A percentile compares a stretch with the other conserved stretches of the same genome.
Conservation (phyloP, 2,329 filamentous ascomycete genomes). For the Fusarium sp. region DNA sequence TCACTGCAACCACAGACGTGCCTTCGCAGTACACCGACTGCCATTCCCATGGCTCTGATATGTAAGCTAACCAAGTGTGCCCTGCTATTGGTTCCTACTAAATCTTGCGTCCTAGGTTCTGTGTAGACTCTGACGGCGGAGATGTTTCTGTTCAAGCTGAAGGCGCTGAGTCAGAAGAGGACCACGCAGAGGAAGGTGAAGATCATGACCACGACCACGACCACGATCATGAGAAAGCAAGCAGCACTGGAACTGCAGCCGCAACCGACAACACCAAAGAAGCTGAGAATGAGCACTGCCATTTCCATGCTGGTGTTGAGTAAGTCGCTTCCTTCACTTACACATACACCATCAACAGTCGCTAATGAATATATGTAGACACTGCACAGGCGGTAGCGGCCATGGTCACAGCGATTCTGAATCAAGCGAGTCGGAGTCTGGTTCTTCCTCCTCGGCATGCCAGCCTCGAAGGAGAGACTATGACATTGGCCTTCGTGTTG, state of each 20-base stretch:
- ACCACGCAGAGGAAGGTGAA: slow-evolving; percentile 23
- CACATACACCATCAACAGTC: neutral
- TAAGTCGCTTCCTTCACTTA: slow-evolving; percentile 51
- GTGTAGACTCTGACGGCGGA: slow-evolving; percentile 65
- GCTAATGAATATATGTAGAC: slow-evolving; percentile 48
- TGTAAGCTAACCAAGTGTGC: slow-evolving; percentile 53
- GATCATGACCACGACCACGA: slow-evolving; percentile 25
- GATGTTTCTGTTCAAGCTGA: slow-evolving; percentile 67
- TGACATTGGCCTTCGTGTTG: slow-evolving; percentile 74
- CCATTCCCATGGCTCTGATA: slow-evolving; percentile 67
- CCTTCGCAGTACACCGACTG: slow-evolving; percentile 72
- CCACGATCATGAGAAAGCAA: slow-evolving; percentile 25
- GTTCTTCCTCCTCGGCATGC: slow-evolving; percentile 55
- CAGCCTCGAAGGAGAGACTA: slow-evolving; percentile 63
- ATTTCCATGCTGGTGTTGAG: slow-evolving; percentile 81
- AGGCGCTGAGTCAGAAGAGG: slow-evolving; percentile 38
- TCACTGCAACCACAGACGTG: slow-evolving; percentile 64
- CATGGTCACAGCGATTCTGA: slow-evolving; percentile 49
- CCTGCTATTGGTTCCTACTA: neutral
- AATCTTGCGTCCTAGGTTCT: slow-evolving; percentile 59
- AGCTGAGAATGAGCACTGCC: slow-evolving; percentile 62
- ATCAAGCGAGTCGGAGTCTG: slow-evolving; percentile 14
- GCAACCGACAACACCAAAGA: slow-evolving; percentile 1
- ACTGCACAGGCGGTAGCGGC: slow-evolving; percentile 63
- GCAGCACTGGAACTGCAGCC: neutral